Percentiles rank a stretch among this genome's conserved stretches.
phyloP scores from a whole-genome alignment of 305 asterid species.

The Rubia peregrina region DNA sequence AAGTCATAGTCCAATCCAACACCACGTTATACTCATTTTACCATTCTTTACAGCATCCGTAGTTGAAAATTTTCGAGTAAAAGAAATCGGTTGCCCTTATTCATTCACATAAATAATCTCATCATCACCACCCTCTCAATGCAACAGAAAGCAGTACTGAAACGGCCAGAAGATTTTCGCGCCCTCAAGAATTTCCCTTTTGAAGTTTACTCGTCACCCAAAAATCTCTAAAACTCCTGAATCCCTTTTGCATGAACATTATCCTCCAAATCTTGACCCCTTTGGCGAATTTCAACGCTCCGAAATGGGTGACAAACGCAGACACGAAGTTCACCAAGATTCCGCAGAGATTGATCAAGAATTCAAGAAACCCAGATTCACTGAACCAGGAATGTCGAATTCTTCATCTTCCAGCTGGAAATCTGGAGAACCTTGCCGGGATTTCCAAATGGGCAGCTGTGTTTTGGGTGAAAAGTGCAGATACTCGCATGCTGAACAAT shows the following conservation, averaged over 20 bases:
- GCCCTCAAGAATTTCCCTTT: background rate
- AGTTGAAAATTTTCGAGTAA: too few relatives aligned
- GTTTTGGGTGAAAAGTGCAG: slow-evolving; percentile 34
- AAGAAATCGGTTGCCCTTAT: too few relatives aligned
- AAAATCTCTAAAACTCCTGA: background rate
- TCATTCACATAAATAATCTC: too few relatives aligned
- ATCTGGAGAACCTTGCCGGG: slow-evolving; percentile 21
- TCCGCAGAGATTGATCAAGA: slow-evolving; percentile 4
- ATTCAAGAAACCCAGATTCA: slow-evolving; percentile 19
- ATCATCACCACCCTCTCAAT: too few relatives aligned
- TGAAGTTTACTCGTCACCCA: too few relatives aligned
- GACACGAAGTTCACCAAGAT: background rate
- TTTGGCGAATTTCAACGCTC: background rate
- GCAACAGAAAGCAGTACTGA: background rate
- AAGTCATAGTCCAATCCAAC: too few relatives aligned
- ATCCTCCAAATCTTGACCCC: background rate
- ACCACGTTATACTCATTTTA: too few relatives aligned
- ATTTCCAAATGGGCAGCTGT: slow-evolving; percentile 34
- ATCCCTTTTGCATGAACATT: background rate
- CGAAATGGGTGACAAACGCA: slow-evolving; percentile 1
- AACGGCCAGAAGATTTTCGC: background rate
- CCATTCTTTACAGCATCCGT: too few relatives aligned
- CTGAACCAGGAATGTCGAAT: slow-evolving; percentile 22
- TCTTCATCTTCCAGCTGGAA: slow-evolving; percentile 14
- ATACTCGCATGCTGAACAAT: slow-evolving; percentile 29